Base-by-base conservation (phyloP, 345 rosid genomes). In the Excoecaria cochinchinensis region DNA sequence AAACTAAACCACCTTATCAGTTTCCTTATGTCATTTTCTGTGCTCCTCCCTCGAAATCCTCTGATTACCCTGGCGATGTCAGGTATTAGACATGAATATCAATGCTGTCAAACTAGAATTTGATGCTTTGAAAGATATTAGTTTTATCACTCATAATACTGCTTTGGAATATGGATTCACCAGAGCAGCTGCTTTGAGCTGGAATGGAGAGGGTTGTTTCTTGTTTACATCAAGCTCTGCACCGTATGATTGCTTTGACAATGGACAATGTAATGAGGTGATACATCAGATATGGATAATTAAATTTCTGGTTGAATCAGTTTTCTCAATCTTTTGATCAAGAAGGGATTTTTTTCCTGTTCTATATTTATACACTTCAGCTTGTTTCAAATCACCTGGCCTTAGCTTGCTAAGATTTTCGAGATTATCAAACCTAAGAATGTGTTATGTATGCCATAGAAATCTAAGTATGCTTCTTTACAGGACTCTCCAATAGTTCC, bases 201-300 rank as follows among this genome's bases (percentile, higher is more conserved):
- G 99, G 99, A 93, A 84, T 19, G 91, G 97, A 5, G 92, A 93
- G 75, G 98, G 99, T 70, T 84, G 89, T 72, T 93, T 95, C 86
- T 72, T 95, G 70, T 95, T 95, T 76, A 91, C 98, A 38, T 95
- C 99, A 24, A 95, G 98, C 82, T 88, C 98, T 65, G 93, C 95
- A 73, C 91, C 90, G 5, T 95, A 77, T 81, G 97, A 95, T 80
- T 86, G 98, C 84, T 72, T 58, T 68, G 84, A 90, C 85, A 93
- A 95, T 70, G 98, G 97, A 82, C 79, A 72, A 4, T 95, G 98
- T 76, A 78, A 90, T 53, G 97, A 92, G 97, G 97, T 95, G 84
- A 76, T 66, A 50, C 59, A 57, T 63, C 69, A 74, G 71, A 63
- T 51, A 12, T 70, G 56, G 71, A 13, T 40, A 56, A 46, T 55